These are phyloP conservation scores for Coemansia biformis DNA, from an alignment of 192 early-diverging fungal genomes.

Conservation along the genomic window DNA sequence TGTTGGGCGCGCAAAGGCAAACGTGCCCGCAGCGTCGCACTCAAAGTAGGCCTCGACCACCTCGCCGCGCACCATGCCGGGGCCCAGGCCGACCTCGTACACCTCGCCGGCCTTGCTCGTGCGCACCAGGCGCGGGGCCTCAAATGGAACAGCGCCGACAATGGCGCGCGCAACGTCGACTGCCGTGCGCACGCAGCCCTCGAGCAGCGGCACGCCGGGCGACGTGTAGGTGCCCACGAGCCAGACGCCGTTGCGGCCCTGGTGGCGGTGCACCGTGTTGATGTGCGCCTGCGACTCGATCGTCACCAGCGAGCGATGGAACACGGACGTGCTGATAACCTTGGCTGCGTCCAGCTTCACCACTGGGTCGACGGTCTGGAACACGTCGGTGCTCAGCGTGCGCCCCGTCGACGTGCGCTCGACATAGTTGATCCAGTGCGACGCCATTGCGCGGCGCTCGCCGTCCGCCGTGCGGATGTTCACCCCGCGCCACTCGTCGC, in stretches of 20 bases:
- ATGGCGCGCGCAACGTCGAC: constrained; percentile 53
- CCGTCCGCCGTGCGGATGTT: constrained; percentile 31
- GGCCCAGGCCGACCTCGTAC: constrained; percentile 34
- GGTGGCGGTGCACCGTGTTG: constrained; percentile 38
- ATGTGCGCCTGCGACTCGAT: constrained; percentile 51
- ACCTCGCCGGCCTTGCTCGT: background rate
- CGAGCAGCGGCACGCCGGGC: constrained; percentile 58
- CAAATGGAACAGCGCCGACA: constrained; percentile 12
- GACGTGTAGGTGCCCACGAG: constrained; percentile 57
- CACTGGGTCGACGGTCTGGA: constrained; percentile 61
- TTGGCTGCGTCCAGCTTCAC: constrained; percentile 31
- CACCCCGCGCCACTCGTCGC: constrained; percentile 42
- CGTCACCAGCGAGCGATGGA: constrained; percentile 58
- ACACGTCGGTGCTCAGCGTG: constrained; percentile 27
- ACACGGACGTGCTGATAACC: constrained; percentile 41
- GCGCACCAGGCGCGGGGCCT: constrained; percentile 14
- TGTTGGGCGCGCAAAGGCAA: constrained; percentile 6
- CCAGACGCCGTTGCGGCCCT: constrained; percentile 45
- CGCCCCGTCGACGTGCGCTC: constrained; percentile 43
- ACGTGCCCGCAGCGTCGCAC: constrained; percentile 24
- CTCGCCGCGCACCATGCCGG: constrained; percentile 28
- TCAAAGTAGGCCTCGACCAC: constrained; percentile 38
- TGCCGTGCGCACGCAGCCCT: constrained; percentile 57
- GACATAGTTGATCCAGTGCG: constrained; percentile 52
- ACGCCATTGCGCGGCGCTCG: constrained; percentile 15